Conservation (phyloP, 768 basidiomycete species). For the Tricholoma sp. region DNA sequence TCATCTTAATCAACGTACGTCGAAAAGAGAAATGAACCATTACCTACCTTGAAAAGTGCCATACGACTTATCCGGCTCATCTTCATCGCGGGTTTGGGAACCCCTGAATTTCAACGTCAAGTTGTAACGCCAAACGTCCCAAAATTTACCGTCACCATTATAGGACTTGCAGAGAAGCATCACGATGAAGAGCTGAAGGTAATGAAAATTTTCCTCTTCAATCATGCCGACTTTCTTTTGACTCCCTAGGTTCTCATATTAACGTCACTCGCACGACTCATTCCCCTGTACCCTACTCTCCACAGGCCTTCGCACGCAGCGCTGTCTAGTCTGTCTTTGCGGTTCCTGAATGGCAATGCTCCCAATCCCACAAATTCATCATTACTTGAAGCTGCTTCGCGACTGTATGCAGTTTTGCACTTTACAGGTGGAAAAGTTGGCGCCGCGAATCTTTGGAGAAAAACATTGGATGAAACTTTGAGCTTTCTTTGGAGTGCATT, state of each 20-base stretch:
- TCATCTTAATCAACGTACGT: slow-evolving; percentile 18
- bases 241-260: slow-evolving; percentile 35
- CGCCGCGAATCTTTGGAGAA: slow-evolving; percentile 67
- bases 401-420: slow-evolving; percentile 60
- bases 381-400: slow-evolving; percentile 44
- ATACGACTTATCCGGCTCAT: slow-evolving; percentile 61
- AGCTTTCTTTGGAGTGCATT: slow-evolving; percentile 64
- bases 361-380: slow-evolving; percentile 33
- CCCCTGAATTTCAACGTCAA: slow-evolving; percentile 82
- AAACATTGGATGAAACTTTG: slow-evolving; percentile 66
- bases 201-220: background rate
- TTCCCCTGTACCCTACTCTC: slow-evolving; percentile 63
- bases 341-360: slow-evolving; percentile 51
- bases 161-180: slow-evolving; percentile 50
- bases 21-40: slow-evolving; percentile 62
- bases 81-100: slow-evolving; percentile 52
- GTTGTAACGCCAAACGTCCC: slow-evolving; percentile 65
- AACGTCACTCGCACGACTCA: slow-evolving; percentile 48
- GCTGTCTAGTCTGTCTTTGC: slow-evolving; percentile 49
- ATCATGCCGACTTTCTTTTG: background rate
- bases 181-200: slow-evolving; percentile 54
- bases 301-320: slow-evolving; percentile 50
- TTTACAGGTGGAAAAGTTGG: slow-evolving; percentile 78
- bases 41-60: slow-evolving; percentile 54
- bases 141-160: slow-evolving; percentile 60